A percentile compares a stretch with the other conserved stretches of the same genome.
Conservation (phyloP, 2,329 filamentous ascomycete genomes). For the Fusarium sulawesiense region DNA sequence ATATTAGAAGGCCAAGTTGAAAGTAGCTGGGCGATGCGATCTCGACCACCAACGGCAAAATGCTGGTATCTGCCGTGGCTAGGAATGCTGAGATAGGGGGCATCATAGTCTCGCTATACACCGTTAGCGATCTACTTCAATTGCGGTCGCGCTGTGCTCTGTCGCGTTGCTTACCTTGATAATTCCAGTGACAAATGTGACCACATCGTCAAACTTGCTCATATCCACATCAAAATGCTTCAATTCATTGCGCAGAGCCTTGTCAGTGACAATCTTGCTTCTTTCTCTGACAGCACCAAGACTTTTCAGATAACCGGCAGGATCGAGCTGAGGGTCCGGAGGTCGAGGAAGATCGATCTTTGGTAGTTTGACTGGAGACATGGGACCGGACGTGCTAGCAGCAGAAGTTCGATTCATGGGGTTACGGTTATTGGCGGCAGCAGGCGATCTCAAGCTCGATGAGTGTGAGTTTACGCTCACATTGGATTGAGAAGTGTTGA, state of each 20-base stretch:
- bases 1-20: slow-evolving; percentile 75
- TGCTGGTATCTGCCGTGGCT: slow-evolving; percentile 89
- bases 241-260: slow-evolving; percentile 80
- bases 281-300: slow-evolving; percentile 88
- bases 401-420: slow-evolving; percentile 63
- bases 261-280: slow-evolving; percentile 77
- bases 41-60: slow-evolving; percentile 82
- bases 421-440: slow-evolving; percentile 42
- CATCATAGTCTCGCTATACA: slow-evolving; percentile 65
- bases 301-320: slow-evolving; percentile 90
- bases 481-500: slow-evolving; percentile 60
- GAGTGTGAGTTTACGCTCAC: slow-evolving; percentile 63
- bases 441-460: slow-evolving; percentile 54
- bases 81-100: slow-evolving; percentile 74
- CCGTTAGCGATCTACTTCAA: slow-evolving; percentile 10
- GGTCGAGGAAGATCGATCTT: slow-evolving; percentile 85
- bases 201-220: slow-evolving; percentile 83
- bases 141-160: background rate
- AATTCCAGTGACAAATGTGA: slow-evolving; percentile 88
- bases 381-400: slow-evolving; percentile 61
- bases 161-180: slow-evolving; percentile 76
- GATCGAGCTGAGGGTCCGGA: slow-evolving; percentile 88
- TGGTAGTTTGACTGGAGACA: slow-evolving; percentile 68
- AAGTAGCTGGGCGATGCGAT: slow-evolving; percentile 77
- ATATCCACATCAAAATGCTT: slow-evolving; percentile 91